Evolutionary conservation across 805 yeast genomes (phyloP), one percentile per base, ranked within the genome.

Genomic region (Lipomyces starkeyi): DNA sequence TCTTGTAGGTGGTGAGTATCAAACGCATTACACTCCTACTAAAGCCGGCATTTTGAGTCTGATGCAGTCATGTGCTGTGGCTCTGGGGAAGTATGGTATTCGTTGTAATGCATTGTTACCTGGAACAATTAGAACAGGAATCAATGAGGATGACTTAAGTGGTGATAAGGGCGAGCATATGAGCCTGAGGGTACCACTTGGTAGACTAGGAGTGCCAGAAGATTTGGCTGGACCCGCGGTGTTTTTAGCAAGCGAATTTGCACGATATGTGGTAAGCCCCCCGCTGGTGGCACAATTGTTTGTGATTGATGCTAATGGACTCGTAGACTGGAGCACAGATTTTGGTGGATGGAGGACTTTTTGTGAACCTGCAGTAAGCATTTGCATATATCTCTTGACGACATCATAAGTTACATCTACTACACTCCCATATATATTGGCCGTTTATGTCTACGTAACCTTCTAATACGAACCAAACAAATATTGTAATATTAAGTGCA

Each of bases 21-120:
- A 82, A 68, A 79, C 82, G 3, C 84, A 82, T 70, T 83, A 83
- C 73, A 80, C 83, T n/a, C 84, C 85, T 20, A 81, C 85, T 13
- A 83, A 83, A 66, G 84, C 84, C 17, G 85, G 83, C 20, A 76
- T 83, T 55, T 72, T 81, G 59, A 80, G 83, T 22, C 73, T 83
- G 69, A 82, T 82, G 78, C 84, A 82, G 71, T 78, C 83, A 17
- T 76, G 77, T 40, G 85, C 85, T 1, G 79, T 80, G 66, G 82
- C 83, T 1, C 76, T 83, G 40, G 84, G 84, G 1, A 74, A 79
- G 58, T 78, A 80, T 67, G 83, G 83, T 6, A 82, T 83, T 56
- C 75, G 84, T 68, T 80, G 83, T 65, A 83, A 83, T 71, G 83
- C 84, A 17, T 67, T 82, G n/a, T 73, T 82, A 22, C 85, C 85